Conservation (phyloP, 805 yeast genomes). For the Candida hispaniensis region DNA sequence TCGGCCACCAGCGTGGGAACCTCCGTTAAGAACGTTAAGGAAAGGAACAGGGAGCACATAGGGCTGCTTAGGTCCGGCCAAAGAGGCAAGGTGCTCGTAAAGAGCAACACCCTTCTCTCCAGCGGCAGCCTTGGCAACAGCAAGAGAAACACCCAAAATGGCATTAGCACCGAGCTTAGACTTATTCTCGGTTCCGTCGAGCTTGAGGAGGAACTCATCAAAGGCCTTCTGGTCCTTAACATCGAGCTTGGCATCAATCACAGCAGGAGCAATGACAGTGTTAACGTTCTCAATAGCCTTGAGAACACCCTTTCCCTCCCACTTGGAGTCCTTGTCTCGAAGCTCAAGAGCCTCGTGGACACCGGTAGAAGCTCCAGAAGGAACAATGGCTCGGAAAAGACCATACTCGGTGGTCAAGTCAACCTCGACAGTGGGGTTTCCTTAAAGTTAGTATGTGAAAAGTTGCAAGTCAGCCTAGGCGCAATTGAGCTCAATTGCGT, state of each 20-base stretch:
- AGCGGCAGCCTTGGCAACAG: constrained; percentile 97
- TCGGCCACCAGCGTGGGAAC: constrained; percentile 99
- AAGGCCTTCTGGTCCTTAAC: constrained; percentile 77
- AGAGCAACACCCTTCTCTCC: constrained; percentile 90
- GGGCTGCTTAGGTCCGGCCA: constrained; percentile 68
- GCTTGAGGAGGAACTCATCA: constrained; percentile 72
- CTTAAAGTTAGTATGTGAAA: constrained; percentile 19
- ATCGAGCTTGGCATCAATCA: constrained; percentile 68
- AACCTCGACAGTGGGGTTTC: constrained; percentile 98
- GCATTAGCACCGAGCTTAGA: constrained; percentile 98
- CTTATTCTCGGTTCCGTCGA: constrained; percentile 98
- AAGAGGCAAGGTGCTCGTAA: constrained; percentile 79
- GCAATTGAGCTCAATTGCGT: too few species aligned
- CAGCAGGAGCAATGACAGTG: constrained; percentile 88
- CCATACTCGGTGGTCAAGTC: constrained; percentile 90
- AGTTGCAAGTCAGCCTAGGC: too few species aligned
- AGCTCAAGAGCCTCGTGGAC: constrained; percentile 96
- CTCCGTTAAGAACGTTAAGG: constrained; percentile 99
- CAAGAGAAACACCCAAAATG: constrained; percentile 93
- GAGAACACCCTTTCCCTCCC: constrained; percentile 98
- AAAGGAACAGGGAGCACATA: constrained; percentile 96
- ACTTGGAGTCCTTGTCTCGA: constrained; percentile 95
- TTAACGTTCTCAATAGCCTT: constrained; percentile 97
- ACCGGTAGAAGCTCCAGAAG: constrained; percentile 99
- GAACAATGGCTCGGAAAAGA: constrained; percentile 92